Base-by-base conservation (phyloP, 2,329 filamentous ascomycete genomes). In the Bipolaris cookei region DNA sequence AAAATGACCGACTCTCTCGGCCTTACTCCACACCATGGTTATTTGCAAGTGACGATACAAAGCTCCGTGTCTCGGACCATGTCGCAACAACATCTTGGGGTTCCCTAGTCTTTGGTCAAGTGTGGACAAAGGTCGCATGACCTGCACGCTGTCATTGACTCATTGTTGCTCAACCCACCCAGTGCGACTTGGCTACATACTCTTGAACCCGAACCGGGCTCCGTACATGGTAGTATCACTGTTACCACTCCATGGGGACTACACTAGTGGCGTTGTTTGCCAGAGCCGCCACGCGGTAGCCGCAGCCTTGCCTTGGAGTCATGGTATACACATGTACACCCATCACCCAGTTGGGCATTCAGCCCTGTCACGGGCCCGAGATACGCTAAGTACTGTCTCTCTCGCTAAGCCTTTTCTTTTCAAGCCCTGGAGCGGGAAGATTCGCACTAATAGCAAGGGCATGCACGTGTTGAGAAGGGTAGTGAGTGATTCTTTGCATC, bases 261-360 rank as follows among this genome's bases (percentile, higher is more conserved):
- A 35, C 45, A 21, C 45, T 48, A 48, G 45, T 48, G 45, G 45
- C 45, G 32, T 48, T 38, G 14, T 48, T 48, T 43, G 13, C 6
- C 28, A 30, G 25, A 28, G 11, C 42, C 37, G 45, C 45, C 45
- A 48, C 45, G 45, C 34, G 45, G 4, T 20, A 48, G 37, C 14
- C 45, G 11, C 45, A 48, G 20, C 45, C 45, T 48, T 32, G 42
- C 25, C 8, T 45, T 45, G 25, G n/a, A 30, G 42, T 35, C 34
- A 34, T 47, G 45, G 18, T 13, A 14, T 18, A 35, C 25, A 35
- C 25, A 43, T 20, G 14, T 43, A 16, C 21, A 43, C 18, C 8
- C 3, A 20, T n/a, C 21, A 23, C 39, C 16, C 18, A 20, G 5
- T 20, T 34, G 11, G n/a, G 3, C 18, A 35, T 6, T 16, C 39